Base-by-base conservation (phyloP, 1,139 yeast species). In the Scheffersomyces segobiensis region DNA sequence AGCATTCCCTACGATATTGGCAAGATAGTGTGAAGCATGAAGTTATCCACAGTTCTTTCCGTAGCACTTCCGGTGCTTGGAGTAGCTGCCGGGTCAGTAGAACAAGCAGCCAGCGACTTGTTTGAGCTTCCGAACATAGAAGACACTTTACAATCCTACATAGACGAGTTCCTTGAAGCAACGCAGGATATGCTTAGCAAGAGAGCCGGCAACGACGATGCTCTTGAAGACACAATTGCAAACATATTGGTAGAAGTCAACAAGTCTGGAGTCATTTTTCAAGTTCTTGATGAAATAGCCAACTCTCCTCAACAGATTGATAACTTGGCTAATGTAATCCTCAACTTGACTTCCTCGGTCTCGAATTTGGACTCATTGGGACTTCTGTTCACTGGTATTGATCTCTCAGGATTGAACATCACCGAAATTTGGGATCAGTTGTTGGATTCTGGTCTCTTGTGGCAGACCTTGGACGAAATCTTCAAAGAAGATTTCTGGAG, bases 231-330 rank as follows among this genome's bases (percentile, higher is more conserved):
- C 39, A 65, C 70, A 14, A 60, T 75, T 3, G 72, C 68, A 56
- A 54, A 62, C 1, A 57, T 77, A 17, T 56, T 77, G 14, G 49
- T 59, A n/a, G 53, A 66, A 2, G 65, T 75, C 18, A 71, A 69
- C 57, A 57, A 65, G 22, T 75, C 81, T 1, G 78, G 77, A 1
- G 58, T 79, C 14, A 62, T 79, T 21, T 63, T 67, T 21, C 69
- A 70, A 32, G 64, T 75, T 7, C 61, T 79, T 52, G 69, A 72
- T 53, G 74, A 69, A 52, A 67, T 78, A 3, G 79, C 82, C 0
- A 63, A 57, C 14, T 63, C 66, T 8, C 61, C 66, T 48, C 50
- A 62, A 46, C 59, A 70, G 52, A 67, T 74, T 59, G 68, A 72
- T 55, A 64, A 59, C 46, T 57, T 75, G 18, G 71, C 72, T 12